Evolutionary conservation across 495 filamentous ascomycete genomes (phyloP), one percentile per base, ranked within the genome.

Genomic region (Podospora pseudopauciseta): DNA sequence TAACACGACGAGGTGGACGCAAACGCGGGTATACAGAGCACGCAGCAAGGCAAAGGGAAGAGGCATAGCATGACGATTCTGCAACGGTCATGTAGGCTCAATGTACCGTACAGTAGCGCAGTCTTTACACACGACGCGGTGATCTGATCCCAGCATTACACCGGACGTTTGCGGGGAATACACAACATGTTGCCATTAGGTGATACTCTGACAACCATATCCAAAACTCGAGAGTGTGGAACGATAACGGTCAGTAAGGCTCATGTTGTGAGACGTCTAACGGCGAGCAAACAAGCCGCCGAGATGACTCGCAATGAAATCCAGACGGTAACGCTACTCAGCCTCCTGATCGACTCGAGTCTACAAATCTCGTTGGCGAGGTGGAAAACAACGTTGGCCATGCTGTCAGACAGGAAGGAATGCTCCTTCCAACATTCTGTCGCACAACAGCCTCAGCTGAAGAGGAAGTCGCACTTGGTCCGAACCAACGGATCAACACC

Each of bases 1-100:
- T 32, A 32, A 32, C 30, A 32, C 7, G 39, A 16, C 39, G 2
- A 49, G 39, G 34, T 11, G 9, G 39, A 49, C 15, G 3, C 39
- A 49, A 16, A 49, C 39, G 39, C 39, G 13, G 15, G 39, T 49
- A 32, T 49, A 16, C 39, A 49, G 15, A 3, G 13, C 39, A 16
- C 39, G 15, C 39, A 49, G 39, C 55, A 58, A 58, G n/a, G 54
- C n/a, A 23, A 58, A 20, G 55, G 60, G 18, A 62, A 30, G 60
- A 32, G 27, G 23, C 32, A 30, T 62, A 26, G 7, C 18, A 27
- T 32, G 18, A n/a, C 27, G 60, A 30, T 62, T 13, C 32, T 62
- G 60, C 26, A 62, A 62, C 13, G 15, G 2, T 49, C 13, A 49
- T 49, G 39, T 13, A 0, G 9, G 39, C 15, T 11, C 39, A 49